These are phyloP conservation scores for Ilyonectria robusta DNA, from an alignment of 2,329 filamentous ascomycete genomes.

Conservation along the genomic window DNA sequence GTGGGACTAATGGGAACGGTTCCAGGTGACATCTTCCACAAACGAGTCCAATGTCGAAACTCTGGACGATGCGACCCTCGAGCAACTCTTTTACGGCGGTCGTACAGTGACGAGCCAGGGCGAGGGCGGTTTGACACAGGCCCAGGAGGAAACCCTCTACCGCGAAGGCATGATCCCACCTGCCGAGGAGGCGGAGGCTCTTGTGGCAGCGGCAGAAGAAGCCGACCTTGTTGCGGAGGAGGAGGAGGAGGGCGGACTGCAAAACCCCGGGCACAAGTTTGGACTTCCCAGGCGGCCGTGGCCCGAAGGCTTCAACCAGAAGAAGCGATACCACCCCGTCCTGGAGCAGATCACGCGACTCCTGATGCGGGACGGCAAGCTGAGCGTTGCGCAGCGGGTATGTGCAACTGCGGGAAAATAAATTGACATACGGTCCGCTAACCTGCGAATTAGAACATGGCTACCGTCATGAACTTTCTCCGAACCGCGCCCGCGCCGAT, in stretches of 20 bases:
- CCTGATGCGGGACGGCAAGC: constrained; percentile 92
- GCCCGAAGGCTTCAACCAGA: constrained; percentile 74
- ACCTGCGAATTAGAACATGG: constrained; percentile 77
- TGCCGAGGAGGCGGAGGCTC: constrained; percentile 50
- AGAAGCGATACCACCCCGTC: constrained; percentile 88
- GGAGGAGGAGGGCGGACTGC: constrained; percentile 37
- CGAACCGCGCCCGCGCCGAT: constrained; percentile 87
- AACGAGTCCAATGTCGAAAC: constrained; percentile 37
- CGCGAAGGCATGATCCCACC: constrained; percentile 58
- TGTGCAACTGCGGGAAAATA: constrained; percentile 42
- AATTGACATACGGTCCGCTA: constrained; percentile 15
- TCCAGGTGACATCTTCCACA: constrained; percentile 33
- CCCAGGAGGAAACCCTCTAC: constrained; percentile 61
- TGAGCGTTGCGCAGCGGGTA: constrained; percentile 91
- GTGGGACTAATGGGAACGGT: constrained; percentile 35
- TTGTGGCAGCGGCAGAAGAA: constrained; percentile 43
- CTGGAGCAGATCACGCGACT: constrained; percentile 90
- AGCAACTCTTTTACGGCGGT: constrained; percentile 56
- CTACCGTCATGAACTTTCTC: constrained; percentile 84
- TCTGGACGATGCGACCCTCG: constrained; percentile 55
- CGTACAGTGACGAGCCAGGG: constrained; percentile 47
- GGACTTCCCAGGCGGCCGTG: constrained; percentile 78
- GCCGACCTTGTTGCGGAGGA: constrained; percentile 38
- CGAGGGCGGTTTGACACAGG: constrained; percentile 56
- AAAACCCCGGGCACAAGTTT: constrained; percentile 80